These are phyloP conservation scores for Wickerhamia fluorescens DNA, from an alignment of 805 yeast species.

Conservation along the genomic window DNA sequence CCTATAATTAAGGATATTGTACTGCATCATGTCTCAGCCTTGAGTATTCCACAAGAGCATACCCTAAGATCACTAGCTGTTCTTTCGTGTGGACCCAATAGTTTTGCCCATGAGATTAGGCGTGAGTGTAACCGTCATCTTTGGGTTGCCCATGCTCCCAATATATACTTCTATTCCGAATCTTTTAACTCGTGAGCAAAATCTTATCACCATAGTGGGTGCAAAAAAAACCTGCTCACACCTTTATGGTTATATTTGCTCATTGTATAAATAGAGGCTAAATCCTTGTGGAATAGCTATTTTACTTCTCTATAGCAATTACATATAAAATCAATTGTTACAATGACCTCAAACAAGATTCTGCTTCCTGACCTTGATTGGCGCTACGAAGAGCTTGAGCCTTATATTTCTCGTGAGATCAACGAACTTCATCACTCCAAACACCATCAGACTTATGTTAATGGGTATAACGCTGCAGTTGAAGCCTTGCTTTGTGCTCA, in stretches of 20 bases:
- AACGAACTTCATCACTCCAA: slow-evolving; percentile 43
- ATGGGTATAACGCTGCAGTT: slow-evolving; percentile 39
- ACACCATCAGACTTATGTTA: slow-evolving; percentile 46
- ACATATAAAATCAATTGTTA: too few relatives aligned
- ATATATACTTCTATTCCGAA: slow-evolving; percentile 37
- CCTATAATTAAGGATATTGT: slow-evolving; percentile 15
- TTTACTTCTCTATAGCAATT: too few relatives aligned
- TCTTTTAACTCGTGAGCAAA: too few relatives aligned
- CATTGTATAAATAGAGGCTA: too few relatives aligned
- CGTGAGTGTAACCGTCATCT: slow-evolving; percentile 22
- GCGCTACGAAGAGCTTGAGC: slow-evolving; percentile 42
- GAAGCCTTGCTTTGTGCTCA: slow-evolving; percentile 31
- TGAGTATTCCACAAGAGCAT: slow-evolving; percentile 2
- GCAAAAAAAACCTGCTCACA: too few relatives aligned
- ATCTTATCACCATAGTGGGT: too few relatives aligned
- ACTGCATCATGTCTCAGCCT: slow-evolving; percentile 7
- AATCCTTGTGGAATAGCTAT: too few relatives aligned
- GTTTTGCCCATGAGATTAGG: slow-evolving; percentile 22
- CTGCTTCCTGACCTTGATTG: slow-evolving; percentile 39
- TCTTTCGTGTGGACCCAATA: slow-evolving; percentile 35
- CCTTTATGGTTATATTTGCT: too few relatives aligned
- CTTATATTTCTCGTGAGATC: slow-evolving; percentile 39
- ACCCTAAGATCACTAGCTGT: slow-evolving; percentile 29
- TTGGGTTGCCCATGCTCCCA: slow-evolving; percentile 24
- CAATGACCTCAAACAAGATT: slow-evolving; percentile 5